These are phyloP conservation scores for Sclerotinia glacialis DNA, from an alignment of 2,329 filamentous ascomycete species.

Conservation along the genomic window DNA sequence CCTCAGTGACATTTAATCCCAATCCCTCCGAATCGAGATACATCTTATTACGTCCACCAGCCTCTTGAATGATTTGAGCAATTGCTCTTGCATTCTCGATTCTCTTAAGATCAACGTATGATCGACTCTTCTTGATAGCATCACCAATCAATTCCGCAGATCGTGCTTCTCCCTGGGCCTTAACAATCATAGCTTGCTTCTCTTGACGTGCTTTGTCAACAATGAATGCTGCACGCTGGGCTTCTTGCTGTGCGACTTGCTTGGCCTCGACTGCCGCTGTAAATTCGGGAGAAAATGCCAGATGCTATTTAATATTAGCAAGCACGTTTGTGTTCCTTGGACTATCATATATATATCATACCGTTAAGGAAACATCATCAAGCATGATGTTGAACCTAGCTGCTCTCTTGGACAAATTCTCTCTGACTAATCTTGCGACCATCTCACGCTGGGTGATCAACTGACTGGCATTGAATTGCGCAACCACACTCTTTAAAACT, in stretches of 20 bases:
- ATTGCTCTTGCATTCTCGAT: conserved; percentile 94
- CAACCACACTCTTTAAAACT: conserved; percentile 96
- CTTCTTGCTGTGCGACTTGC: conserved; percentile 83
- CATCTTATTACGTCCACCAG: conserved; percentile 84
- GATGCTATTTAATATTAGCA: conserved; percentile 49
- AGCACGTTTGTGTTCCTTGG: background rate
- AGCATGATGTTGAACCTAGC: conserved; percentile 96
- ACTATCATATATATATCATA: conserved; percentile 46
- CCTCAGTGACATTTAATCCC: conserved; percentile 78
- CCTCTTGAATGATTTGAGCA: conserved; percentile 82
- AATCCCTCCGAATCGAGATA: conserved; percentile 89
- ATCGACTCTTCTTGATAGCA: conserved; percentile 98
- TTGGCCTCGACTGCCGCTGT: conserved; percentile 71
- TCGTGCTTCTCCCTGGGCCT: conserved; percentile 97
- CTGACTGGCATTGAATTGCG: conserved; percentile 98
- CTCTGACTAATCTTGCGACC: conserved; percentile 84
- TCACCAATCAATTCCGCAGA: conserved; percentile 98
- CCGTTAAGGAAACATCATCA: conserved; percentile 94
- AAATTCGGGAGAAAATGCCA: conserved; percentile 71
- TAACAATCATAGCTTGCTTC: conserved; percentile 98
- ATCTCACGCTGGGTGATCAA: conserved; percentile 99
- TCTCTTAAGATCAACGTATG: conserved; percentile 95
- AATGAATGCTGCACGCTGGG: conserved; percentile 92
- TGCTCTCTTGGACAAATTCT: conserved; percentile 86
- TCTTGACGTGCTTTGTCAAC: conserved; percentile 99